These are phyloP conservation scores for Articulospora tetracladia DNA, from an alignment of 495 filamentous ascomycete species.

Conservation along the genomic window DNA sequence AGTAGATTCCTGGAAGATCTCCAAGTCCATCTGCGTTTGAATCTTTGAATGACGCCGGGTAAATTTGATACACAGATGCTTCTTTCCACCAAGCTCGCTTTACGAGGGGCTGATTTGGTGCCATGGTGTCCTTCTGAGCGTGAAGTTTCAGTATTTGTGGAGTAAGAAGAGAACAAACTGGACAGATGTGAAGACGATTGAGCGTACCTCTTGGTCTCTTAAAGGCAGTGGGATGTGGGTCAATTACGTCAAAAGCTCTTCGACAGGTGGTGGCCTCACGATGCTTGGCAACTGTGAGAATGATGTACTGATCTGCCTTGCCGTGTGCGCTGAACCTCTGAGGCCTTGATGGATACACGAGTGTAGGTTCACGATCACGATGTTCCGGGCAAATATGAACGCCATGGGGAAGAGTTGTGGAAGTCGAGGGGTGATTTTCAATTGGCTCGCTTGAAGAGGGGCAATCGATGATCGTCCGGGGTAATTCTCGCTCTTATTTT, in stretches of 20 bases:
- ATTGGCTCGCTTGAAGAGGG: not conserved
- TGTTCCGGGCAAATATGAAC: no score
- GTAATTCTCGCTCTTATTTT: not conserved
- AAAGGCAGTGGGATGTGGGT: not conserved
- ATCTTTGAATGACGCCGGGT: constrained; percentile 62
- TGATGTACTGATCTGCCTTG: no score
- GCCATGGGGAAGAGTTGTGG: not conserved
- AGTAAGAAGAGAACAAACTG: not conserved
- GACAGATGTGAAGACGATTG: not conserved
- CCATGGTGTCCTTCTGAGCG: not conserved
- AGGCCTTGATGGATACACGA: not conserved
- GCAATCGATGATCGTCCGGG: not conserved
- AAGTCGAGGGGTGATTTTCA: not conserved
- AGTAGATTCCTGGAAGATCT: constrained; percentile 62
- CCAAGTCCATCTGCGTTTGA: constrained; percentile 64
- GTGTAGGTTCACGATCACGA: not conserved
- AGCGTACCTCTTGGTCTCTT: no score
- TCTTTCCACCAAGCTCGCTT: constrained; percentile 35
- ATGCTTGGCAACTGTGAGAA: no score
- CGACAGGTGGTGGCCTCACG: no score
- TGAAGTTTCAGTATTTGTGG: no score
- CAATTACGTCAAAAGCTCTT: no score
- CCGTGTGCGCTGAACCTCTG: no score
- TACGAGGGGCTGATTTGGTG: not conserved
- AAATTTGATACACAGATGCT: constrained; percentile 61